phyloP scores from a whole-genome alignment of 805 yeast genomes.

The Cyberlindnera saturnus region DNA sequence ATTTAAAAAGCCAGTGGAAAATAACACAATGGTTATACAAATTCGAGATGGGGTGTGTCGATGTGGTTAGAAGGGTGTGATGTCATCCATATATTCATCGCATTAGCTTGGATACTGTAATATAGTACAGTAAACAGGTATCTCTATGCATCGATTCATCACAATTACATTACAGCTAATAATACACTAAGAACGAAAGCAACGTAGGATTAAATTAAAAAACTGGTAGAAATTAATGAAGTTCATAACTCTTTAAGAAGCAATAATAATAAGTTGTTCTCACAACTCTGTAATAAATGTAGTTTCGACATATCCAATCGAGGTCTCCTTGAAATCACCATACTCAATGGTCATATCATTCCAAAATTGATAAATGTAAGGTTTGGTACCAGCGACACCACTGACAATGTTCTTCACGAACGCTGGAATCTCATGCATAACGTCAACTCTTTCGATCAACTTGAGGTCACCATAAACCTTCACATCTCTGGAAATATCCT shows the following conservation, averaged over 20 bases:
- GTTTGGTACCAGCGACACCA: slow-evolving; percentile 93
- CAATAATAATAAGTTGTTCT: not conserved
- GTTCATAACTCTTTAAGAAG: not conserved
- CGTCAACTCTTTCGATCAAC: slow-evolving; percentile 88
- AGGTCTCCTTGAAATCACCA: slow-evolving; percentile 43
- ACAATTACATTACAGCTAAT: not conserved
- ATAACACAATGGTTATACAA: slow-evolving; percentile 26
- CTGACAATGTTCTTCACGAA: slow-evolving; percentile 90
- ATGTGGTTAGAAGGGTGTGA: slow-evolving; percentile 20
- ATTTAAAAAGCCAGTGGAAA: slow-evolving; percentile 27
- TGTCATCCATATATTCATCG: not conserved
- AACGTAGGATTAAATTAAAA: not conserved
- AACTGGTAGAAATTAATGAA: not conserved
- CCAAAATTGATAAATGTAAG: slow-evolving; percentile 91
- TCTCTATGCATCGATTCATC: not conserved
- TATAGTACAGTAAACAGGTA: too few species aligned
- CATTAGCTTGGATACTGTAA: not conserved
- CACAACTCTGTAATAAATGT: slow-evolving; percentile 56
- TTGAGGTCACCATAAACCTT: slow-evolving; percentile 56
- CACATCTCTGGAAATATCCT: slow-evolving; percentile 40
- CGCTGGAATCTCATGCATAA: slow-evolving; percentile 93
- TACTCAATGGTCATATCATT: slow-evolving; percentile 50
- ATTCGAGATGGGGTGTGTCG: slow-evolving; percentile 22
- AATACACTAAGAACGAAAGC: not conserved
- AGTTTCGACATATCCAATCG: slow-evolving; percentile 70